Percentiles rank a stretch among this genome's conserved stretches.
These are phyloP conservation scores for Santalum album DNA, from an alignment of 164 flowering plant genomes.

Conservation along the genomic window DNA sequence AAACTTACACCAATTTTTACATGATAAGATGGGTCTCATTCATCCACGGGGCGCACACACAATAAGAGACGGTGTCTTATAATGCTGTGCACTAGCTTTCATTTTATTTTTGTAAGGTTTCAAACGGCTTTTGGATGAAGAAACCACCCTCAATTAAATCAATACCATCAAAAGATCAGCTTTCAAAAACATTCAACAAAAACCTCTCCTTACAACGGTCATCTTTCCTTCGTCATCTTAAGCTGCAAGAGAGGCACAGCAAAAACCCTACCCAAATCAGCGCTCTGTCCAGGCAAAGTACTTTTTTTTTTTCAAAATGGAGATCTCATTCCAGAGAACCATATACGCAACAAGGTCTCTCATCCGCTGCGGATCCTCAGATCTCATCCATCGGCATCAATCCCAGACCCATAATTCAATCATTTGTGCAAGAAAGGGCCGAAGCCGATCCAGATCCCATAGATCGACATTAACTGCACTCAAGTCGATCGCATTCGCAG, in stretches of 20 bases:
- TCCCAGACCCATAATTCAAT: constrained; percentile 11
- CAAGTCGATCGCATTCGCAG: constrained; percentile 23
- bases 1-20: no score
- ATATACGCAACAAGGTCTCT: constrained; percentile 2
- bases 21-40: no score
- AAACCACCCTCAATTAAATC: no score
- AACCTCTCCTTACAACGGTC: not conserved
- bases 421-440: constrained; percentile 24
- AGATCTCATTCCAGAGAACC: not conserved
- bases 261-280: no score
- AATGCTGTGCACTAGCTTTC: no score
- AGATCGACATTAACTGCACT: constrained; percentile 15
- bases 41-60: no score
- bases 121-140: no score
- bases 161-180: no score
- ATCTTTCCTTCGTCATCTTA: not conserved
- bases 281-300: no score
- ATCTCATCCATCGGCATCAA: not conserved
- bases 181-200: no score
- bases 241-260: not conserved
- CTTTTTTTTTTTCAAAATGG: not conserved
- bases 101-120: no score
- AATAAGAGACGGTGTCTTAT: no score
- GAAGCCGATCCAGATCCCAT: constrained; percentile 23
- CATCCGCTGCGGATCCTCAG: not conserved